A percentile compares a stretch with the other conserved stretches of the same genome.
phyloP scores from a whole-genome alignment of 148 eudicot genomes.

The Rhododendron williamsianum region DNA sequence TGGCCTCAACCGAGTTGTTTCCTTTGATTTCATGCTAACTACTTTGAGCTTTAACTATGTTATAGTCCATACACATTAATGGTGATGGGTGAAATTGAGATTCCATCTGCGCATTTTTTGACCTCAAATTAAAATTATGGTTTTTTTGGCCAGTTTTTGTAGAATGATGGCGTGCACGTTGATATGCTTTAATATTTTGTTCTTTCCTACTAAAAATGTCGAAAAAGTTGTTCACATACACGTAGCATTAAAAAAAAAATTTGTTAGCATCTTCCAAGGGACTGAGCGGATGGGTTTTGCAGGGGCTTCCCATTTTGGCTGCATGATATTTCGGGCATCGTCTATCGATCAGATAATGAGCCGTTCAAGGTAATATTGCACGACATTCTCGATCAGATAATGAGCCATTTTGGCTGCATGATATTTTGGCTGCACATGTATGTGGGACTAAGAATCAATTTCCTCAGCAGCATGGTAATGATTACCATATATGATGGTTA shows the following conservation, averaged over 20 bases:
- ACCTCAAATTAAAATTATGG: background rate
- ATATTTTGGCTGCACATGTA: no score
- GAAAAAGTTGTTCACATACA: background rate
- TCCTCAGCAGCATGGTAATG: background rate
- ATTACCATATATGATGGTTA: background rate
- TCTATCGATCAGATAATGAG: slow-evolving; percentile 43
- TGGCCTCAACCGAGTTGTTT: no score
- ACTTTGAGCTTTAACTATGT: no score
- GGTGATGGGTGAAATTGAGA: background rate
- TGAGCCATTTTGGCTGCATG: no score
- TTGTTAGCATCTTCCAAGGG: background rate
- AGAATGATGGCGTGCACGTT: background rate
- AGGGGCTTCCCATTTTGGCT: slow-evolving; percentile 60
- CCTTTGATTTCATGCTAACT: no score
- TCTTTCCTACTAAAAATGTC: background rate
- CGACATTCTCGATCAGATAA: no score
- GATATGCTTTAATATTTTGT: background rate
- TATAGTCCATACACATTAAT: no score
- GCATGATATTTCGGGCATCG: slow-evolving; percentile 42
- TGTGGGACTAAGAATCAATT: background rate
- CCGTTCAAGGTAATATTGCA: slow-evolving; percentile 39
- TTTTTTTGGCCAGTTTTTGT: background rate
- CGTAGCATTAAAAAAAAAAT: background rate
- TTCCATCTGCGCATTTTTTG: background rate
- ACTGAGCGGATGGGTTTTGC: slow-evolving; percentile 11